Evolutionary conservation across 768 basidiomycete genomes (phyloP).

Genomic region (Lenzites betulinus): DNA sequence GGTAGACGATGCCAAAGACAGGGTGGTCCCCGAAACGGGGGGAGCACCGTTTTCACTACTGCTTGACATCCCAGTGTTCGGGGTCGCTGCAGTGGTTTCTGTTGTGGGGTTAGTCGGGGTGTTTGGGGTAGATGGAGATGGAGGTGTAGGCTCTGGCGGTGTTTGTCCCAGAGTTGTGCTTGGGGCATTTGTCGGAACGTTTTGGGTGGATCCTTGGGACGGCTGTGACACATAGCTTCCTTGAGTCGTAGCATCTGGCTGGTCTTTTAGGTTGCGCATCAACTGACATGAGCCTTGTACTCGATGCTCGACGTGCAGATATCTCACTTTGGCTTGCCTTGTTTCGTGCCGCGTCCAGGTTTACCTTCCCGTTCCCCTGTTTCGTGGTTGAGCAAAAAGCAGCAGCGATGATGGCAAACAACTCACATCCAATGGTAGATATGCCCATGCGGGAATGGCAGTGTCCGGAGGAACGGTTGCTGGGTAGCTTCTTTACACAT

Average conservation of each 20-base stretch:
- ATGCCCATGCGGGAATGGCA: conserved; percentile 6
- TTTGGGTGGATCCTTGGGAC: background rate
- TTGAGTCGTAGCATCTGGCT: background rate
- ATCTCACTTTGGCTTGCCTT: background rate
- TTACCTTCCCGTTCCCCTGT: background rate
- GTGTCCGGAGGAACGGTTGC: background rate
- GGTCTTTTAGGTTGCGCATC: background rate
- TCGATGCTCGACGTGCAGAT: too few species aligned
- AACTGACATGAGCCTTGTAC: too few species aligned
- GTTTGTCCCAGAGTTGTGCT: too few species aligned
- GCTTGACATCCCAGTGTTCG: too few species aligned
- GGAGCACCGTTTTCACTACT: too few species aligned
- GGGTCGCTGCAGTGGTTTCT: too few species aligned
- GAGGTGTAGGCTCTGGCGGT: too few species aligned
- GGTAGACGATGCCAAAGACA: too few species aligned
- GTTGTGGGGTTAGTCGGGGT: too few species aligned
- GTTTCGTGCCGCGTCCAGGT: background rate
- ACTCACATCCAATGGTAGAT: background rate
- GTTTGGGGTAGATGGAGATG: too few species aligned
- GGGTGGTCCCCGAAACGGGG: too few species aligned
- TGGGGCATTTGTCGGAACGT: background rate
- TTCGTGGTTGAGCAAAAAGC: background rate
- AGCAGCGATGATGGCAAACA: background rate
- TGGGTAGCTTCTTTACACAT: too few species aligned
- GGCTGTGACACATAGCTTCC: background rate